Conservation (phyloP, 305 asterid genomes). For the Rubia balearica region DNA sequence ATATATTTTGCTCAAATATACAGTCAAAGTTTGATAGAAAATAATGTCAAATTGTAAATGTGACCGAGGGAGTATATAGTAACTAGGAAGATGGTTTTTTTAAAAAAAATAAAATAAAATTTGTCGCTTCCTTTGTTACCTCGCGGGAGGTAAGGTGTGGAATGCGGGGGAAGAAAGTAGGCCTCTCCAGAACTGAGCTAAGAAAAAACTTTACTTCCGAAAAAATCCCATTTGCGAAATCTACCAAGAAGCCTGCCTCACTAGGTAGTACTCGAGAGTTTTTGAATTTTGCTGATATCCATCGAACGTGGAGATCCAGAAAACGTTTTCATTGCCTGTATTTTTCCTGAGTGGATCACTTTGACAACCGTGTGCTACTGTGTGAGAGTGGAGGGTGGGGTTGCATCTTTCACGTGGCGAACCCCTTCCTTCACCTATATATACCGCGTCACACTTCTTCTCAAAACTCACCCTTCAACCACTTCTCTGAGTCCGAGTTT, state of each 20-base stretch:
- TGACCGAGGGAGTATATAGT: no score
- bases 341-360: neutral
- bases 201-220: neutral
- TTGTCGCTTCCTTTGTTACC: no score
- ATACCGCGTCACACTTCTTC: conserved; percentile 14
- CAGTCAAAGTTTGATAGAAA: no score
- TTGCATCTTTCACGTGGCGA: no score
- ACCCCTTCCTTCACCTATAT: neutral
- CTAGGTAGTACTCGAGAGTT: neutral
- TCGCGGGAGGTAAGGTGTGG: neutral
- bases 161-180: neutral
- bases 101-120: no score
- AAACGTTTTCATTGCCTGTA: neutral
- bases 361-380: neutral
- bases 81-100: no score
- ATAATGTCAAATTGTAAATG: no score
- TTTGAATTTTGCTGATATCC: neutral
- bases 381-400: no score
- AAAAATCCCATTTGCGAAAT: neutral
- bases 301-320: neutral
- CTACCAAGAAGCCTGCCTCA: neutral
- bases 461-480: neutral
- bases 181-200: neutral
- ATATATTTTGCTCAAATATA: no score
- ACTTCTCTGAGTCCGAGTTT: neutral